A percentile compares a stretch with the other conserved stretches of the same genome.
Conservation (phyloP, 768 basidiomycete species). For the Phylloporus arenicola region DNA sequence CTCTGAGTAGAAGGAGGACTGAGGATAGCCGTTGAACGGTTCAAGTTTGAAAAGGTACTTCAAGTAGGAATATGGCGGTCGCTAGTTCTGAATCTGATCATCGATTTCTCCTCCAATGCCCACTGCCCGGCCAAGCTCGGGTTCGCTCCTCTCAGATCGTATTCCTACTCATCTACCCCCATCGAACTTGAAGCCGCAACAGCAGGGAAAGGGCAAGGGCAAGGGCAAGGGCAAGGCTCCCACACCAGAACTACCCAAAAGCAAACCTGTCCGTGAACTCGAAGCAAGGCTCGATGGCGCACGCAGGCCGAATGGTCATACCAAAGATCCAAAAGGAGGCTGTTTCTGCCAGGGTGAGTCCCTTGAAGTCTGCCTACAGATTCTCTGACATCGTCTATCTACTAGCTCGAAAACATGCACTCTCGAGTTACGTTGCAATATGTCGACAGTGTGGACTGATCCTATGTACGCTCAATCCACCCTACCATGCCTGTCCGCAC, state of each 20-base stretch:
- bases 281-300: slow-evolving; percentile 44
- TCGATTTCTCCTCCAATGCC: background rate
- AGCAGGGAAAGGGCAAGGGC: slow-evolving; percentile 20
- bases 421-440: slow-evolving; percentile 53
- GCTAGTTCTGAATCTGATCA: background rate
- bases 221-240: slow-evolving; percentile 38
- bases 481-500: slow-evolving; percentile 50
- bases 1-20: too few relatives aligned
- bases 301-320: slow-evolving; percentile 27
- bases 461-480: slow-evolving; percentile 54
- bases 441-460: slow-evolving; percentile 58
- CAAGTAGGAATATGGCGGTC: too few relatives aligned
- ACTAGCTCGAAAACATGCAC: slow-evolving; percentile 49
- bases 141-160: slow-evolving; percentile 54
- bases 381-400: background rate
- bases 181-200: slow-evolving; percentile 12
- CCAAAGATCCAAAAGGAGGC: slow-evolving; percentile 55
- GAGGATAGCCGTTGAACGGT: too few relatives aligned
- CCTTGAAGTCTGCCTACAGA: background rate
- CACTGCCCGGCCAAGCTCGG: slow-evolving; percentile 25
- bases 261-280: slow-evolving; percentile 42
- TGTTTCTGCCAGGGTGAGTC: slow-evolving; percentile 64
- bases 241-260: slow-evolving; percentile 37
- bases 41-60: too few relatives aligned
- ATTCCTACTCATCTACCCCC: slow-evolving; percentile 32